Conservation (phyloP, 1,284 basidiomycete genomes). For the Leccinum huronense region DNA sequence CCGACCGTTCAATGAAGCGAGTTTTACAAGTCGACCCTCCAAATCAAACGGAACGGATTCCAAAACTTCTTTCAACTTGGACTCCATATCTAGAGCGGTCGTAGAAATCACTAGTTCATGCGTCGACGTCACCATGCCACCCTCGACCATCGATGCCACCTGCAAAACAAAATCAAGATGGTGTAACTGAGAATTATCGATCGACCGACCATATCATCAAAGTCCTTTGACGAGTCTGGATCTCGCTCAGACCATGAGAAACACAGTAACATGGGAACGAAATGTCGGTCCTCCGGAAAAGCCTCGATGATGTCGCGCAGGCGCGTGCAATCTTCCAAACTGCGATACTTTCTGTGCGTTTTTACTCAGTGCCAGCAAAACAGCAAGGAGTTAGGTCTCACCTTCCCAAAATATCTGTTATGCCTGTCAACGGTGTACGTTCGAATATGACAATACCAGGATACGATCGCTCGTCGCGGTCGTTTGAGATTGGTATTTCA, state of each 20-base stretch:
- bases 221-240: constrained; percentile 41
- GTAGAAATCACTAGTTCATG: constrained; percentile 50
- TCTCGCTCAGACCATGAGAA: constrained; percentile 56
- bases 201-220: constrained; percentile 49
- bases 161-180: constrained; percentile 27
- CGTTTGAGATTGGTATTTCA: constrained; percentile 44
- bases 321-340: constrained; percentile 68
- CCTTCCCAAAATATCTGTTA: constrained; percentile 65
- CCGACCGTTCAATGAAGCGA: constrained; percentile 48
- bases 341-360: constrained; percentile 58
- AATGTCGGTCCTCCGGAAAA: constrained; percentile 54
- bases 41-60: constrained; percentile 48
- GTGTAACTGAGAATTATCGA: neutral
- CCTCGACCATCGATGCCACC: constrained; percentile 47
- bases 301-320: constrained; percentile 59
- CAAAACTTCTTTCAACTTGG: constrained; percentile 47
- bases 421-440: constrained; percentile 59
- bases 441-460: constrained; percentile 74
- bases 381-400: constrained; percentile 31
- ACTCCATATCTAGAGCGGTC: constrained; percentile 53
- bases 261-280: constrained; percentile 56
- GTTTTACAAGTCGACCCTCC: constrained; percentile 53
- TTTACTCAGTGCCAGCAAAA: constrained; percentile 8
- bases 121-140: constrained; percentile 43
- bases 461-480: constrained; percentile 27